Percentiles rank a stretch among this genome's conserved stretches.
These are phyloP conservation scores for Mycena maculata DNA, from an alignment of 768 basidiomycete genomes.

Conservation along the genomic window DNA sequence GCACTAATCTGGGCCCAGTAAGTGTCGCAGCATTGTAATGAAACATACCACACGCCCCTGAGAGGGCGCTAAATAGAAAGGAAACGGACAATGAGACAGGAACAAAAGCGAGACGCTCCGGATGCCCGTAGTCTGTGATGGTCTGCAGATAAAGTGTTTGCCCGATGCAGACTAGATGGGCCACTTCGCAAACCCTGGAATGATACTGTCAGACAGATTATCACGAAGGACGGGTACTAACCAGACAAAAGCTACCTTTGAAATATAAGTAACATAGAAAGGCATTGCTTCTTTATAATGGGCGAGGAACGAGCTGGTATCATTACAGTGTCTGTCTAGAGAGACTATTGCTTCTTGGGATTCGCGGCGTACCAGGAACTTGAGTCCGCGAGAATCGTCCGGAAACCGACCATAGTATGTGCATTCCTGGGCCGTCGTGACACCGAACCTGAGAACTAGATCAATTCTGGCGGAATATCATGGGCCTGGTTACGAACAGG, in stretches of 20 bases:
- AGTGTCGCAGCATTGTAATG: not conserved
- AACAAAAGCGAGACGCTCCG: not conserved
- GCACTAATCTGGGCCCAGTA: not conserved
- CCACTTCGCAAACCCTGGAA: constrained; percentile 8
- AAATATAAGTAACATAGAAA: not conserved
- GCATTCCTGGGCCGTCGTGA: no score
- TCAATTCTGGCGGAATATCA: no score
- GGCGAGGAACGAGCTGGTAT: no score
- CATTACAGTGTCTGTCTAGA: no score
- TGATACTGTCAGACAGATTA: no score
- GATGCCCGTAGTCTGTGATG: constrained; percentile 2
- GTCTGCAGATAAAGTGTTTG: not conserved
- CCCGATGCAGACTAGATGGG: constrained; percentile 14
- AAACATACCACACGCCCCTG: constrained; percentile 4
- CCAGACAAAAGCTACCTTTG: constrained; percentile 13
- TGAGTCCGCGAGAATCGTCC: constrained; percentile 2
- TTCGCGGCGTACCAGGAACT: constrained; percentile 8
- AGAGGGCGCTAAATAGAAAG: not conserved
- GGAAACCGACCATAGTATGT: constrained; percentile 12
- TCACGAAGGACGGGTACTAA: not conserved
- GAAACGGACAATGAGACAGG: not conserved
- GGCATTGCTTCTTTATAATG: no score
- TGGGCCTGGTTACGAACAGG: no score
- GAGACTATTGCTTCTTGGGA: not conserved
- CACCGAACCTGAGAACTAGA: no score